Evolutionary conservation across 2,329 filamentous ascomycete species (phyloP).

Genomic region (Xylariaceae sp.): DNA sequence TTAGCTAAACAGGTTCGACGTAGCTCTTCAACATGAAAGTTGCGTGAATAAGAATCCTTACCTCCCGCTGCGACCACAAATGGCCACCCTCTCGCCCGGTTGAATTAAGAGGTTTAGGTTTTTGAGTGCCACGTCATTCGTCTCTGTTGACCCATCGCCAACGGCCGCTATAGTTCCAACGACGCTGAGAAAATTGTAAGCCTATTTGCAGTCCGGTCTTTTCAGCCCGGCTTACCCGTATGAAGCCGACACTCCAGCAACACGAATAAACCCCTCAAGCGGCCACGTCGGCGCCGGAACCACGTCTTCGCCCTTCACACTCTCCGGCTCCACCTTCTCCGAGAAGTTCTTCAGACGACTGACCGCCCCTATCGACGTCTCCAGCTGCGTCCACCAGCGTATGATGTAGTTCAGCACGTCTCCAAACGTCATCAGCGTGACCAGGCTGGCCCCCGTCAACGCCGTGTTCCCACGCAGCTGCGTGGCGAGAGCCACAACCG

Average conservation of each 20-base stretch:
- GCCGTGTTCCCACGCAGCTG: slow-evolving; percentile 19
- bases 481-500: slow-evolving; percentile 19
- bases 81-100: slow-evolving; percentile 5
- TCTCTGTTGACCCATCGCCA: too few species aligned
- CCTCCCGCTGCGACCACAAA: slow-evolving; percentile 24
- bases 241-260: slow-evolving; percentile 23
- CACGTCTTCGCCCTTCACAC: slow-evolving; percentile 19
- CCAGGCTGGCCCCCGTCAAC: slow-evolving; percentile 24
- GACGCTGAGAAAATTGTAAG: too few species aligned
- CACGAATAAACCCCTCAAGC: slow-evolving; percentile 16
- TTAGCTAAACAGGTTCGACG: too few species aligned
- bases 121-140: slow-evolving; percentile 21
- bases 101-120: slow-evolving; percentile 2
- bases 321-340: slow-evolving; percentile 18
- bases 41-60: slow-evolving; percentile 35
- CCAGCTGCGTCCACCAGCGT: slow-evolving; percentile 23
- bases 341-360: slow-evolving; percentile 22
- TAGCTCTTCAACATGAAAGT: slow-evolving; percentile 35
- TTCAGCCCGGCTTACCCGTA: slow-evolving; percentile 22
- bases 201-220: too few species aligned
- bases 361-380: slow-evolving; percentile 31
- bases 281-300: slow-evolving; percentile 26
- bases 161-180: too few species aligned
- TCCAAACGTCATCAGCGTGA: slow-evolving; percentile 28
- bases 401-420: slow-evolving; percentile 24